phyloP scores from a whole-genome alignment of 441 rosid species.

The Gossypium trilobum region DNA sequence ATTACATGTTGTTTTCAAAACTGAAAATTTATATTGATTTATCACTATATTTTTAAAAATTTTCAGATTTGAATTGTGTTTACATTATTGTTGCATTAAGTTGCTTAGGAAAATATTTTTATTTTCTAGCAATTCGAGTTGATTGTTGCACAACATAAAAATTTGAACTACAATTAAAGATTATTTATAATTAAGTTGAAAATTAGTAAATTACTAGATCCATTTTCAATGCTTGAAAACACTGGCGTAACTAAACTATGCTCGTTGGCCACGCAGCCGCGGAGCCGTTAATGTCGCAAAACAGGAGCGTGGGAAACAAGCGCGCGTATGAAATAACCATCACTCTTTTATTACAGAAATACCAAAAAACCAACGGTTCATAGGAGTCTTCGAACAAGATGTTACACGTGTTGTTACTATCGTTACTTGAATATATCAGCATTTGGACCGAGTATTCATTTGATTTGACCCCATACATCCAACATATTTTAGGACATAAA shows the following conservation, averaged over 20 bases:
- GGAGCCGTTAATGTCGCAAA: background rate
- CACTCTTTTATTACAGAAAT: background rate
- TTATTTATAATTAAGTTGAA: too few relatives aligned
- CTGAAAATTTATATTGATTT: too few relatives aligned
- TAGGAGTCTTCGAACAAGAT: background rate
- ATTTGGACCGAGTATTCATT: background rate
- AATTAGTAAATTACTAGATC: too few relatives aligned
- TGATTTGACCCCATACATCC: background rate
- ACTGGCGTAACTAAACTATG: background rate
- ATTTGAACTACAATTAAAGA: too few relatives aligned
- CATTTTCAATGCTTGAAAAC: too few relatives aligned
- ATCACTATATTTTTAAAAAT: too few relatives aligned
- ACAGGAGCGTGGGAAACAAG: background rate
- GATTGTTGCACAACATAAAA: too few relatives aligned
- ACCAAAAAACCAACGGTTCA: background rate
- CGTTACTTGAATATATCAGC: background rate
- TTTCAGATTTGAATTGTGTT: too few relatives aligned
- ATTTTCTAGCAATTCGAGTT: too few relatives aligned
- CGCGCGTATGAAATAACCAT: background rate
- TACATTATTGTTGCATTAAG: too few relatives aligned
- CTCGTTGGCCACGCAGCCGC: background rate
- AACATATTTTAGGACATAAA: background rate
- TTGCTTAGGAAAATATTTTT: too few relatives aligned
- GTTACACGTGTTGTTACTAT: background rate
- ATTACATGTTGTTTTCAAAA: too few relatives aligned